Base-by-base conservation (phyloP, 495 filamentous ascomycete species). In the Aspergillus campestris region DNA sequence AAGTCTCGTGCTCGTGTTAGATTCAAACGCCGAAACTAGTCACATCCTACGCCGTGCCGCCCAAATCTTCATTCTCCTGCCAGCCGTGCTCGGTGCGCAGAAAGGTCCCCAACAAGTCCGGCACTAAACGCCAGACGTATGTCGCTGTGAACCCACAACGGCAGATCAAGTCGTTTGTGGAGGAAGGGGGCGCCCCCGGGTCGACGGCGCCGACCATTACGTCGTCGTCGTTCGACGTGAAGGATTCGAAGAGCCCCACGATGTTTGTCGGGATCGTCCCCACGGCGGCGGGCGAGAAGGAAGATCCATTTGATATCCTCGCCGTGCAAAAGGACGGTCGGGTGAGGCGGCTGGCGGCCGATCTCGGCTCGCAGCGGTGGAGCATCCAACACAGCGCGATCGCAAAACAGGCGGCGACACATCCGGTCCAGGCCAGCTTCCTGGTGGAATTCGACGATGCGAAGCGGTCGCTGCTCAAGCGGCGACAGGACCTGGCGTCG, bases 41-140 rank as follows among this genome's bases (percentile, higher is more conserved):
- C 24, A 86, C 87, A 10, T 91, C 88, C 1, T 94, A 94, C 58
- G 84, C 87, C 15, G 69, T 94, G 40, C 86, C 89, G 34, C 88
- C 89, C 13, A 80, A 92, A 57, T 79, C 85, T 8, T 75, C 72
- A 34, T 84, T 95, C 58, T 83, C 84, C 44, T 87, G 87, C 52
- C 71, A 84, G 34, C 81, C 88, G 46, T 83, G 73, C 62, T 94
- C 88, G 6, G 63, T 92, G 31, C 79, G 86, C 59, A 75, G 70
- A 49, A 79, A 80, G 61, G 51, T 71, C 11, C 59, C 69, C 9
- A 64, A 65, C 18, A 69, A 70, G 29, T 69, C 68, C 31, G 65
- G 69, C n/a, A 65, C 81, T 5, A 74, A 73, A 43, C 77, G 89
- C 48, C 80, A 82, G 47, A 94, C 88, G 2, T 95, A 91, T 60